phyloP scores from a whole-genome alignment of 176 grass and related monocot species.

The Neostapfia colusana region DNA sequence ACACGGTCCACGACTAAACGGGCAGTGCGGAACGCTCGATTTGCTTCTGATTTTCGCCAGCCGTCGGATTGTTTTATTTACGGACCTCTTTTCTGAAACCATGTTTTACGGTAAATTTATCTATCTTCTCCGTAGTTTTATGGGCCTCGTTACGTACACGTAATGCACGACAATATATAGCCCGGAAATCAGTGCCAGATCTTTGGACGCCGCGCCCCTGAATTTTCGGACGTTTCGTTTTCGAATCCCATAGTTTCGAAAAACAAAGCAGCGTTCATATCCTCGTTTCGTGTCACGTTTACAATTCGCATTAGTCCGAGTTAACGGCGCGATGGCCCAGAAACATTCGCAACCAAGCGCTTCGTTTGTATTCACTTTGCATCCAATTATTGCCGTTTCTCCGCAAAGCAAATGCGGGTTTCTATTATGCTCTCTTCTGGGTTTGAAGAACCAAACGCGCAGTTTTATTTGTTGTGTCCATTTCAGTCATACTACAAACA shows the following conservation, averaged over 20 bases:
- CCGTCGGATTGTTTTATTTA: background rate
- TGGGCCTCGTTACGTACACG: background rate
- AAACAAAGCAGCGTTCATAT: background rate
- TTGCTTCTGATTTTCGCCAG: background rate
- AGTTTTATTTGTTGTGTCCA: background rate
- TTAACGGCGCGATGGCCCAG: background rate
- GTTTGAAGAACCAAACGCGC: background rate
- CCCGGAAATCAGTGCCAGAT: background rate
- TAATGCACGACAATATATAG: background rate
- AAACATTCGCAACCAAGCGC: background rate
- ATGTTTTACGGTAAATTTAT: background rate
- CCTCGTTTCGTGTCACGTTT: background rate
- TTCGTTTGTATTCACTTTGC: background rate
- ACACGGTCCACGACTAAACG: background rate
- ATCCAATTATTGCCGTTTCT: background rate
- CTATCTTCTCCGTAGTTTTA: background rate
- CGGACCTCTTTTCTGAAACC: background rate
- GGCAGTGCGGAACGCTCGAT: background rate
- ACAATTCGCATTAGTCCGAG: background rate
- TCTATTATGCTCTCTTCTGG: background rate
- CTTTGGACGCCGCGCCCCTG: background rate
- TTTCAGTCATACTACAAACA: background rate
- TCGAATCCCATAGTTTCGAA: constrained; percentile 2
- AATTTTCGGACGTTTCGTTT: no score
- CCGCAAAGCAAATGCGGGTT: background rate